Evolutionary conservation across 2,329 filamentous ascomycete genomes (phyloP), one percentile per base, ranked within the genome.

Genomic region (Juglanconis oblonga): DNA sequence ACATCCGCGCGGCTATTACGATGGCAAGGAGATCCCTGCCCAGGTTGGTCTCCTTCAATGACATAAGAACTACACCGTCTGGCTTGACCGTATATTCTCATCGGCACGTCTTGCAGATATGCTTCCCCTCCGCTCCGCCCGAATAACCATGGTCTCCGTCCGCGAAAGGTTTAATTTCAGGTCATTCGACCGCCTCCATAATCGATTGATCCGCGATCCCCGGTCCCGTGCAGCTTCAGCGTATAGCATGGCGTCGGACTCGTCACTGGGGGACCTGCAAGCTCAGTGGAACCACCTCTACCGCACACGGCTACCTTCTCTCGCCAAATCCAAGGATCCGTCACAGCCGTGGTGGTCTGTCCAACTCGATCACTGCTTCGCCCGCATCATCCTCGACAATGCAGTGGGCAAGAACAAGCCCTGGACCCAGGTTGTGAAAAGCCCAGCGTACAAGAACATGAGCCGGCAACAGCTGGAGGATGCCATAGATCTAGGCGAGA

Each of bases 401-500:
- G 49, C 49, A 8, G 13, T 61, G 0, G 58, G 58, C 5, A 57
- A 50, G 48, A 35, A 57, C 11, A 32, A 17, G 13, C 58, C 58
- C 5, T 61, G 58, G 58, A 49, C 52, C 5, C 48, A 57, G 35
- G 58, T 54, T 6, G n/a, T 53, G 42, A 57, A 61, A 31, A 61
- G 54, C 29, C 54, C 58, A n/a, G 58, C 58, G 3, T 61, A 61
- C 13, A 57, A 50, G 54, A 10, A 61, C 13, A 61, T 61, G 54
- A 57, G 42, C 42, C 33, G 31, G 17, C 14, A 57, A 17, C 58
- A 57, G 11, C 33, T 61, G 33, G 33, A 50, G 5, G 49, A 51
- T 24, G 54, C 54, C 2, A 61, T 61, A 24, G 36, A 10, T 17
- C 31, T 61, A 0, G 58, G 58, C 24, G 44, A 57, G n/a, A 53